Evolutionary conservation across 73 alveolate species (phyloP).

Genomic region (Paramecium tetraurelia): DNA sequence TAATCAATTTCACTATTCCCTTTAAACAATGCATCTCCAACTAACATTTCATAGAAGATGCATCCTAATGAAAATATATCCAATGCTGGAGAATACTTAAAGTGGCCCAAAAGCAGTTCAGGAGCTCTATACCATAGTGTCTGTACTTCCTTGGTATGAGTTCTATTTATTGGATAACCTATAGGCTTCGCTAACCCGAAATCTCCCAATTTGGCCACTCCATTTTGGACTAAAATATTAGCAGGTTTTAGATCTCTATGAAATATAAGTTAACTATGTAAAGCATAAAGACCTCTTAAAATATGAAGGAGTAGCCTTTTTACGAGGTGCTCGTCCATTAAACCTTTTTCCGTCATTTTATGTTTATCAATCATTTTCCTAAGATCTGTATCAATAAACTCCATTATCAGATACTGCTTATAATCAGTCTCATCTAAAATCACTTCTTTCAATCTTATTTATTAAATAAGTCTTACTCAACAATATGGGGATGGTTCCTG

Average conservation of each 20-base stretch:
- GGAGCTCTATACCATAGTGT: constrained; percentile 75
- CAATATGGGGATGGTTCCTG: neutral
- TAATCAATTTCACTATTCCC: constrained; percentile 62
- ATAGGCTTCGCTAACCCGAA: constrained; percentile 82
- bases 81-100: constrained; percentile 57
- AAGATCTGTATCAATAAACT: neutral
- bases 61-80: constrained; percentile 74
- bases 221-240: constrained; percentile 63
- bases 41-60: constrained; percentile 61
- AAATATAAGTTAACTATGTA: constrained; percentile 25
- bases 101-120: constrained; percentile 63
- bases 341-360: no score
- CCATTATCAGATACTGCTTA: neutral
- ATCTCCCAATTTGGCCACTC: constrained; percentile 87
- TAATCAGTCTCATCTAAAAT: neutral
- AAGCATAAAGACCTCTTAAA: neutral
- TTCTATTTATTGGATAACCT: constrained; percentile 57
- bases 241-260: constrained; percentile 64
- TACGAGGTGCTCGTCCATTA: neutral
- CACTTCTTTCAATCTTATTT: neutral
- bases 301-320: neutral
- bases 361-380: neutral
- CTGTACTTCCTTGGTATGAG: constrained; percentile 63
- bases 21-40: constrained; percentile 56
- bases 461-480: neutral